Evolutionary conservation across 2,329 filamentous ascomycete species (phyloP), one percentile per base, ranked within the genome.

Genomic region (Leptosphaerulina australis): DNA sequence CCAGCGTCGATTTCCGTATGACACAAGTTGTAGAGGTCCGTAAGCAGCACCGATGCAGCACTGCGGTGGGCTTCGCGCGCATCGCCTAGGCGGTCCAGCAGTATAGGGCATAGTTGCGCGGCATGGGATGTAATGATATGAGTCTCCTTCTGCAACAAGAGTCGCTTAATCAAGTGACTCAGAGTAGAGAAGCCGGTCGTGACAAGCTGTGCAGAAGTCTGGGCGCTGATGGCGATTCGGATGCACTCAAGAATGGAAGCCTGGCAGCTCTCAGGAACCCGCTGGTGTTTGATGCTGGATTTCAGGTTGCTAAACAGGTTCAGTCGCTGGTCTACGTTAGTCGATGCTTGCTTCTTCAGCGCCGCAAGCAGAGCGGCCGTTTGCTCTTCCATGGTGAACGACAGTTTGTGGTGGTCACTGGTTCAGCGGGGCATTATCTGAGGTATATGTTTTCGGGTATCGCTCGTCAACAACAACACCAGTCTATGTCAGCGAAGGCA

Each of bases 211-310:
- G 84, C 83, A 33, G 87, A 87, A 66, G 95, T 88, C 63, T 89
- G 87, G 31, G 90, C 89, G 44, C 81, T 78, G 59, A 93, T 88
- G 53, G 90, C 88, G 44, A 85, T 77, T 56, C 88, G 87, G 65
- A 95, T 80, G 57, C 87, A 89, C 54, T 97, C 91, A 74, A 96
- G 95, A 57, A 96, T 84, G 50, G 84, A 79, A 20, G 84, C 76
- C 62, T 95, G 83, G 64, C 82, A 82, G 45, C 76, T 74, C 59
- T 95, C 90, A 53, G 91, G 90, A 35, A 96, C 90, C 77, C 91
- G 91, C 70, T 89, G 88, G 74, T 96, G 91, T 74, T 96, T 96
- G 79, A 96, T 96, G 71, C 86, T 84, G 33, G 89, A 91, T 76
- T 96, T 96, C 74, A 92, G 79, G 64, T 79, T 81, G 52, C 85